phyloP scores from a whole-genome alignment of 768 basidiomycete species.

The Kwoniella mangroviensis region DNA sequence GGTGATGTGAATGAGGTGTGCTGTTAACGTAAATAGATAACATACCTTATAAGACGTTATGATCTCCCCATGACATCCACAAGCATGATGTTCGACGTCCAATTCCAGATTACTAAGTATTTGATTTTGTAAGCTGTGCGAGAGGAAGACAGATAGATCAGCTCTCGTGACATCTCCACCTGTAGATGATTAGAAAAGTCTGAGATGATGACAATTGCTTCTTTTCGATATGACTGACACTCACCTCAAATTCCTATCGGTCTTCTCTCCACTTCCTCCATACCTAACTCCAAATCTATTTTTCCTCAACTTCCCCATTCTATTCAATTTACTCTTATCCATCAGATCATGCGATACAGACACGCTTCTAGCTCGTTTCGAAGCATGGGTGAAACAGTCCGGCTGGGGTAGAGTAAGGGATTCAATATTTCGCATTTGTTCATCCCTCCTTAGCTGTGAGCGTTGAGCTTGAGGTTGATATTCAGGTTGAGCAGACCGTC shows the following conservation, averaged over 20 bases:
- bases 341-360: background rate
- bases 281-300: conserved; percentile 13
- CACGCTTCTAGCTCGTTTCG: background rate
- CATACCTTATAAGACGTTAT: conserved; percentile 31
- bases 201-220: too few relatives aligned
- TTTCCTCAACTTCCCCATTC: conserved; percentile 12
- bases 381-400: background rate
- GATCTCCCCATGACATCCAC: conserved; percentile 33
- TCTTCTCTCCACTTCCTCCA: background rate
- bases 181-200: too few relatives aligned
- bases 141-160: background rate
- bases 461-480: too few relatives aligned
- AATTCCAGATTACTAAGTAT: conserved; percentile 19
- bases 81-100: conserved; percentile 22
- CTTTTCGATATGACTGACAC: background rate
- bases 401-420: background rate
- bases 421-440: conserved; percentile 9
- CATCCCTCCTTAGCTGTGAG: background rate
- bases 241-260: conserved; percentile 14
- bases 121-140: conserved; percentile 4
- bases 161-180: background rate
- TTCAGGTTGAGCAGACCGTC: background rate
- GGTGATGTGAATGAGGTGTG: background rate
- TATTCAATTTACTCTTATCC: background rate
- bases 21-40: background rate